Conservation (phyloP, 2,329 filamentous ascomycete species). For the Cordyceps cateniannulata region DNA sequence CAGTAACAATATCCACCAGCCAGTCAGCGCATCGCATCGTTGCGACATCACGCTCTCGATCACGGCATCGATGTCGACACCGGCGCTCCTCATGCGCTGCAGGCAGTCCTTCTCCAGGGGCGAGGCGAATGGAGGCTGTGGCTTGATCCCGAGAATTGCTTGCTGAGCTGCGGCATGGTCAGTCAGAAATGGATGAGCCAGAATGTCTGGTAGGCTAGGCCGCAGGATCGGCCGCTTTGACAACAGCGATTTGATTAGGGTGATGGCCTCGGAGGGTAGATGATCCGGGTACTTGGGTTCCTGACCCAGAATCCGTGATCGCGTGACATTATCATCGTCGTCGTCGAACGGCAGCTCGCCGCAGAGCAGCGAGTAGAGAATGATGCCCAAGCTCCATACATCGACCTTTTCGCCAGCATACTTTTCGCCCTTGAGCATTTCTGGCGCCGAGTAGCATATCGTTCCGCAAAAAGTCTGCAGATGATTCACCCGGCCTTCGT, state of each 20-base stretch:
- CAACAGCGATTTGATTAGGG: slow-evolving; percentile 71
- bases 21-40: slow-evolving; percentile 81
- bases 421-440: slow-evolving; percentile 98
- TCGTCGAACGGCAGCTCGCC: slow-evolving; percentile 94
- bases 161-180: slow-evolving; percentile 86
- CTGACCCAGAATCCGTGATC: slow-evolving; percentile 74
- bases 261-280: slow-evolving; percentile 69
- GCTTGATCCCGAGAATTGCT: slow-evolving; percentile 76
- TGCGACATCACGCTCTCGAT: slow-evolving; percentile 91
- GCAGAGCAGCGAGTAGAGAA: slow-evolving; percentile 74
- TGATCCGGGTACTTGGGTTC: slow-evolving; percentile 82
- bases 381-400: slow-evolving; percentile 86
- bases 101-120: slow-evolving; percentile 83
- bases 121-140: slow-evolving; percentile 77
- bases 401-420: slow-evolving; percentile 98
- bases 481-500: slow-evolving; percentile 90
- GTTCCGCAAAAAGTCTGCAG: slow-evolving; percentile 97
- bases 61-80: slow-evolving; percentile 88
- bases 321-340: slow-evolving; percentile 83
- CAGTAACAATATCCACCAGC: slow-evolving; percentile 92
- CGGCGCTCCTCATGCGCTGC: slow-evolving; percentile 86
- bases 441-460: slow-evolving; percentile 93
- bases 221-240: slow-evolving; percentile 84
- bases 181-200: slow-evolving; percentile 79
- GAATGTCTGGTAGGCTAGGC: slow-evolving; percentile 75